Percentiles rank a stretch among this genome's conserved stretches.
phyloP scores from a whole-genome alignment of 2,329 filamentous ascomycete genomes.

The Didymella sp. region DNA sequence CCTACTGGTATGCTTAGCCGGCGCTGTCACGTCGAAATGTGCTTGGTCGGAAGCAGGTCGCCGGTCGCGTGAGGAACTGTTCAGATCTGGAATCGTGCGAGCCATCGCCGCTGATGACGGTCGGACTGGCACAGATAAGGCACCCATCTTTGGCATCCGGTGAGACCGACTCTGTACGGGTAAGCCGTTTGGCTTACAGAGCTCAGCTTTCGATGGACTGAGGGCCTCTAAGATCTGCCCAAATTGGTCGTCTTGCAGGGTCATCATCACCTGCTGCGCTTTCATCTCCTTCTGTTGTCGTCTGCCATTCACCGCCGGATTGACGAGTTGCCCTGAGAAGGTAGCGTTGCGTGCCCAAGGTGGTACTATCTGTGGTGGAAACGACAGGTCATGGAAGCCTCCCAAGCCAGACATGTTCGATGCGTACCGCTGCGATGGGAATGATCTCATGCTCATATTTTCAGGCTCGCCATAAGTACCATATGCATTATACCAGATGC shows the following conservation, averaged over 20 bases:
- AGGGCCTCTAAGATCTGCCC: constrained; percentile 36
- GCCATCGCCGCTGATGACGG: constrained; percentile 36
- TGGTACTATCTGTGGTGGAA: constrained; percentile 11
- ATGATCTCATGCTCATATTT: constrained; percentile 32
- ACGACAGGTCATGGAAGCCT: constrained; percentile 1
- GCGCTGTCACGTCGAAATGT: not conserved
- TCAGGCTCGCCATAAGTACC: constrained; percentile 18
- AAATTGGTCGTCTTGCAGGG: constrained; percentile 40
- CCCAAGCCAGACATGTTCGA: constrained; percentile 6
- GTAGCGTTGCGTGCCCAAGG: constrained; percentile 17
- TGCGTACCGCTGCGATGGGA: constrained; percentile 14
- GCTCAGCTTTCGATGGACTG: constrained; percentile 65
- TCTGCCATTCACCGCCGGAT: constrained; percentile 1
- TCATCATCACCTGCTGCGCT: constrained; percentile 25
- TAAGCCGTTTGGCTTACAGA: constrained; percentile 30
- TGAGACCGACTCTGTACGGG: constrained; percentile 11
- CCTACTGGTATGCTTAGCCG: constrained; percentile 18
- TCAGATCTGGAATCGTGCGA: constrained; percentile 34
- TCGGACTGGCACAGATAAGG: constrained; percentile 21
- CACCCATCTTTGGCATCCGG: constrained; percentile 26
- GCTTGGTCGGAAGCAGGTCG: constrained; percentile 20
- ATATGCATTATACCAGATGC: constrained; percentile 27
- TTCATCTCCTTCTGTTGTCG: constrained; percentile 21
- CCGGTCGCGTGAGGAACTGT: constrained; percentile 16
- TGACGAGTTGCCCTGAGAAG: not conserved